phyloP scores from a whole-genome alignment of 768 basidiomycete genomes.

The Xerocomellus dryophilus region DNA sequence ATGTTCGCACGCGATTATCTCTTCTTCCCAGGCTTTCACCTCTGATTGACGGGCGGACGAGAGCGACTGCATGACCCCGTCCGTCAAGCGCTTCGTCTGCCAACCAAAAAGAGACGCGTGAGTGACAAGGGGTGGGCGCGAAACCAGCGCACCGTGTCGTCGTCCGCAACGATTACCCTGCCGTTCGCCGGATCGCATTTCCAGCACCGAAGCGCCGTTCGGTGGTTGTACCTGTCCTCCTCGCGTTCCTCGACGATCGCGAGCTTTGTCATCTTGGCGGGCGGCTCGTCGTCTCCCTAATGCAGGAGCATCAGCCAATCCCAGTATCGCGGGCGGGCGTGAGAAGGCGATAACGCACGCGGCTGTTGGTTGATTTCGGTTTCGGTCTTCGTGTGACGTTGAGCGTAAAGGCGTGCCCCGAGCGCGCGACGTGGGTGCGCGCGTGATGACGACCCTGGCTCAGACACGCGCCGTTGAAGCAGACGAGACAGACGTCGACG shows the following conservation, averaged over 20 bases:
- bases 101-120: neutral
- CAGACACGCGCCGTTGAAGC: slow-evolving; percentile 93
- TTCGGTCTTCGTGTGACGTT: slow-evolving; percentile 77
- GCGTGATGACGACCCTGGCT: slow-evolving; percentile 66
- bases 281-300: slow-evolving; percentile 77
- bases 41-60: slow-evolving; percentile 92
- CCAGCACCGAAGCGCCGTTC: slow-evolving; percentile 73
- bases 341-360: slow-evolving; percentile 48
- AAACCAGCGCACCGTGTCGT: slow-evolving; percentile 33
- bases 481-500: slow-evolving; percentile 84
- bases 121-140: neutral
- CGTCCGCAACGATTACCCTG: slow-evolving; percentile 38
- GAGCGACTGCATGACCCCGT: slow-evolving; percentile 73
- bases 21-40: slow-evolving; percentile 98
- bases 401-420: slow-evolving; percentile 71
- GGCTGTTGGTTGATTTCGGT: slow-evolving; percentile 43
- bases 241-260: slow-evolving; percentile 85
- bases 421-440: slow-evolving; percentile 64
- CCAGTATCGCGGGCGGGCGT: too few relatives aligned
- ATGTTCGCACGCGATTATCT: slow-evolving; percentile 85
- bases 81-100: slow-evolving; percentile 55
- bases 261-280: slow-evolving; percentile 84
- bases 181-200: slow-evolving; percentile 56
- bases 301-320: neutral
- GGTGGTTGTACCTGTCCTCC: slow-evolving; percentile 80